A percentile compares a stretch with the other conserved stretches of the same genome.
These are phyloP conservation scores for Colletotrichum simmondsii DNA, from an alignment of 2,329 filamentous ascomycete genomes.

Conservation along the genomic window DNA sequence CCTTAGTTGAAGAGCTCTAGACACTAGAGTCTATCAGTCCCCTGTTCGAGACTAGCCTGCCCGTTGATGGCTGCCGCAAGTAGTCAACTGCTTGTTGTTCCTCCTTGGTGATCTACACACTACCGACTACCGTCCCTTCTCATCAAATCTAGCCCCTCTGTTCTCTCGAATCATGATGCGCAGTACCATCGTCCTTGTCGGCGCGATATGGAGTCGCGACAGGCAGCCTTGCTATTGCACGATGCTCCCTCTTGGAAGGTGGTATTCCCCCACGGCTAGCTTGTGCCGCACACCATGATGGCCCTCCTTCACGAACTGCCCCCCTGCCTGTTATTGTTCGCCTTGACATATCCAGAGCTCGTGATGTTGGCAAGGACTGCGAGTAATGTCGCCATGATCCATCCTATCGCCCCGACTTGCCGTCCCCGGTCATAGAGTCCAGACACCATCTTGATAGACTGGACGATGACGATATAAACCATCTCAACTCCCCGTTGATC, in stretches of 20 bases:
- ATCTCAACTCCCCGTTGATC: slow-evolving; percentile 1
- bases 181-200: background rate
- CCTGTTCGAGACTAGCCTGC: background rate
- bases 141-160: slow-evolving; percentile 4
- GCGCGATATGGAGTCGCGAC: slow-evolving; percentile 14
- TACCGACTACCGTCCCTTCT: background rate
- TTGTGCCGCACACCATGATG: slow-evolving; percentile 20
- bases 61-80: background rate
- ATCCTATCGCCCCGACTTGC: background rate
- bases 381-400: background rate
- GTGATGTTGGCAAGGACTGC: slow-evolving; percentile 7
- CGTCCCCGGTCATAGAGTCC: background rate
- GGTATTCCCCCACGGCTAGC: slow-evolving; percentile 26
- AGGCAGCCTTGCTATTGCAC: slow-evolving; percentile 15
- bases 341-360: background rate
- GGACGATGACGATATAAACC: slow-evolving; percentile 28
- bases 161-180: slow-evolving; percentile 17
- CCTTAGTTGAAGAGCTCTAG: background rate
- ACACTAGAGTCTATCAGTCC: background rate
- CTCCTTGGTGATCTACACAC: background rate
- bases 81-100: background rate
- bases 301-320: background rate
- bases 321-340: background rate
- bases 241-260: slow-evolving; percentile 33
- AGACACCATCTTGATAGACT: background rate